Evolutionary conservation across 805 yeast genomes (phyloP), one percentile per base, ranked within the genome.

Genomic region (Candida suzukii): DNA sequence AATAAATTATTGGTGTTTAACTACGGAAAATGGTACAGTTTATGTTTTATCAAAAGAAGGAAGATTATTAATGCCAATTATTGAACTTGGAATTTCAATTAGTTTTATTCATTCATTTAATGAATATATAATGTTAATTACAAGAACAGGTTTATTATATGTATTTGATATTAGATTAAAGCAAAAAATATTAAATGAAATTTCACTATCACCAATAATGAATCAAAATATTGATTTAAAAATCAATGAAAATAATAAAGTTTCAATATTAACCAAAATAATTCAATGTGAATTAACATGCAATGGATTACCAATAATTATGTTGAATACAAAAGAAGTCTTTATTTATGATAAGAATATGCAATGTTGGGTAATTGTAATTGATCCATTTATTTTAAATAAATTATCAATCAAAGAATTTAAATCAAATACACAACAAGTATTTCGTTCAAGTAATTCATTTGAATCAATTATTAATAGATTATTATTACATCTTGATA

Each of bases 11-110:
- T 73, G 80, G 66, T 72, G 73, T 11, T 54, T 78, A 19, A 68
- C 81, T 0, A 77, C 86, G 0, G 80, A 79, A 37, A 65, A 71
- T 25, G 88, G 88, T 0, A 58, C 76, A 0, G 49, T 81, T 13
- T 69, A 73, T 45, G 47, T 77, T 0, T 49, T 71, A 8, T 57
- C 72, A 1, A 64, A 73, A 0, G 56, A 60, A 7, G 85, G 85
- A 0, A 53, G 70, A 20, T 62, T 63, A 24, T 46, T 69, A 1
- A 52, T 64, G 37, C 80, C 84, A 2, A 56, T 68, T 11, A 53
- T 78, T 11, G 82, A 78, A 50, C 41, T 80, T 3, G 84, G 84
- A 0, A 60, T 60, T 13, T 67, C 68, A 39, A 58, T 76, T 0
- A 58, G 71, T 0, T 61, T 60, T 19, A 43, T 74, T 38, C 56